Percentiles rank a stretch among this genome's conserved stretches.
These are phyloP conservation scores for Aspergillus sojae DNA, from an alignment of 2,329 filamentous ascomycete species.

Conservation along the genomic window DNA sequence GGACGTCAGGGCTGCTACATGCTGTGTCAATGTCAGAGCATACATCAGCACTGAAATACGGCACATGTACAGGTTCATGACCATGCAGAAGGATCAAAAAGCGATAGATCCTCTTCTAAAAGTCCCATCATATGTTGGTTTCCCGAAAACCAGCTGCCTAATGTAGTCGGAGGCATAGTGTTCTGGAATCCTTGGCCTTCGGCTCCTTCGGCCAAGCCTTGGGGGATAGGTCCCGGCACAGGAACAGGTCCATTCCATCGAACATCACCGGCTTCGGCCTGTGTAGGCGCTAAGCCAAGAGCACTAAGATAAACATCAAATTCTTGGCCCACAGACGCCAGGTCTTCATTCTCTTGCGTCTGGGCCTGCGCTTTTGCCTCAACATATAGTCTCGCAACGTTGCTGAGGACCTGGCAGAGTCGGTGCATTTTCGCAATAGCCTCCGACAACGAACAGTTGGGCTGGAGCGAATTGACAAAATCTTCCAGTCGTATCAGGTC, in stretches of 20 bases:
- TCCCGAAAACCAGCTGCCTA: conserved; percentile 68
- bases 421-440: conserved; percentile 63
- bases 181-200: conserved; percentile 14
- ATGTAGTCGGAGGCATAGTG: conserved; percentile 36
- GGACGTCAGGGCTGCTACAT: neutral
- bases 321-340: conserved; percentile 58
- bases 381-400: conserved; percentile 64
- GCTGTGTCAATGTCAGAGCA: neutral
- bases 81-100: conserved; percentile 27
- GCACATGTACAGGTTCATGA: neutral
- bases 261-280: conserved; percentile 14
- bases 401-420: conserved; percentile 64
- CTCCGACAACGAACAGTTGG: conserved; percentile 57
- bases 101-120: conserved; percentile 61
- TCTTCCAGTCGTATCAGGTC: conserved; percentile 60
- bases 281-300: conserved; percentile 60
- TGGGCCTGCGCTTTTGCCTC: conserved; percentile 62
- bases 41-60: too few relatives aligned
- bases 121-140: conserved; percentile 67
- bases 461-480: conserved; percentile 60
- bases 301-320: conserved; percentile 68
- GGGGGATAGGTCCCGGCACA: conserved; percentile 6
- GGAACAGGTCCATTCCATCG: conserved; percentile 14
- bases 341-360: conserved; percentile 50
- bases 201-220: conserved; percentile 16